Percentiles rank a stretch among this genome's conserved stretches.
Conservation (phyloP, 2,329 filamentous ascomycete species). For the Bipolaris sorokiniana region DNA sequence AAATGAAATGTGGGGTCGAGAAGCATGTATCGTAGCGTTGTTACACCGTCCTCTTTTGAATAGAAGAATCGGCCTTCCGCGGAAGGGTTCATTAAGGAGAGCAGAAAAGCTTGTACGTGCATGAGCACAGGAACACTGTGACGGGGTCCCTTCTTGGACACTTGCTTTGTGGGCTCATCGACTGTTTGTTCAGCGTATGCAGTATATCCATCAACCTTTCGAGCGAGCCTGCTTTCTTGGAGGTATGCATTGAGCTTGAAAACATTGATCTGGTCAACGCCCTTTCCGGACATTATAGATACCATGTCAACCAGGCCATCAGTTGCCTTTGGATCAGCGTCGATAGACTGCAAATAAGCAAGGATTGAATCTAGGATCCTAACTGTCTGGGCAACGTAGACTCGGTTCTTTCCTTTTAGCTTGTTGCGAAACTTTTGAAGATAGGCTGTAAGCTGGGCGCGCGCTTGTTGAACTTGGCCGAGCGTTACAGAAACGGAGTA, state of each 20-base stretch:
- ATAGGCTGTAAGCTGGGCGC: slow-evolving; percentile 79
- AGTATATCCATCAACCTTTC: slow-evolving; percentile 91
- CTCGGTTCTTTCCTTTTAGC: slow-evolving; percentile 86
- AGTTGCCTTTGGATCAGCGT: slow-evolving; percentile 46
- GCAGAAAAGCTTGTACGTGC: slow-evolving; percentile 72
- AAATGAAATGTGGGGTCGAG: slow-evolving; percentile 93
- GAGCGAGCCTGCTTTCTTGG: slow-evolving; percentile 87
- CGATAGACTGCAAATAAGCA: slow-evolving; percentile 67
- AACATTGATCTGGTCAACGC: slow-evolving; percentile 93
- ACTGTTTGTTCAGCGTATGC: slow-evolving; percentile 63
- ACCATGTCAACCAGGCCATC: slow-evolving; percentile 75
- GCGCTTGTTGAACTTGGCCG: slow-evolving; percentile 72
- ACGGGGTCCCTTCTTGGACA: slow-evolving; percentile 23
- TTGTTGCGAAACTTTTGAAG: slow-evolving; percentile 86
- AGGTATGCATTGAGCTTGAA: slow-evolving; percentile 88
- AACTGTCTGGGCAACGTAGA: slow-evolving; percentile 87
- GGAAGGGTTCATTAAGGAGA: slow-evolving; percentile 85
- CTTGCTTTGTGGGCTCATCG: slow-evolving; percentile 19
- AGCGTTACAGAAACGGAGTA: slow-evolving; percentile 80
- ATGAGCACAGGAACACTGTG: slow-evolving; percentile 62
- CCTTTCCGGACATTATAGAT: slow-evolving; percentile 78
- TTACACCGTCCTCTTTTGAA: slow-evolving; percentile 53
- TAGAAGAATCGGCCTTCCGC: slow-evolving; percentile 68
- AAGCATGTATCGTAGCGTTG: slow-evolving; percentile 81
- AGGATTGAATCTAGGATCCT: slow-evolving; percentile 81